These are phyloP conservation scores for Acrasis kona DNA, from an alignment of 78 protist species.

Conservation along the genomic window DNA sequence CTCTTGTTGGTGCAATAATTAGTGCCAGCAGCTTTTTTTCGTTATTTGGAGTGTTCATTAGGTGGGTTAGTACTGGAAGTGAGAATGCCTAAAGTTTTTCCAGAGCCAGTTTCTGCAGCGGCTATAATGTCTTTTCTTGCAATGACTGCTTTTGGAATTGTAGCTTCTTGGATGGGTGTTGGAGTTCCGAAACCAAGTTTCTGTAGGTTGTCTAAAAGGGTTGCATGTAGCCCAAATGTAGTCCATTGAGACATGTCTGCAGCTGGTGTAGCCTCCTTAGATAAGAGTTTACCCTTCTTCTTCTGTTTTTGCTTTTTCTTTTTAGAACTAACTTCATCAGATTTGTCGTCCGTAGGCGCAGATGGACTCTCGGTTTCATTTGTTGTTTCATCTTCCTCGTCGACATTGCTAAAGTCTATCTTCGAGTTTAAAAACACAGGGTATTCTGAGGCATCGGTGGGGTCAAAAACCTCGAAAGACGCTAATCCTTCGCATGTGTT, in stretches of 20 bases:
- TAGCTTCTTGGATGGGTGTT: conserved; percentile 93
- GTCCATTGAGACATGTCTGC: conserved; percentile 10
- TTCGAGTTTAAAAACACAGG: too few species aligned
- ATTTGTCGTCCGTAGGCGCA: too few species aligned
- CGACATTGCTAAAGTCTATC: too few species aligned
- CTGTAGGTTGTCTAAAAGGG: conserved; percentile 32
- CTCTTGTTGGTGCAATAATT: conserved; percentile 95
- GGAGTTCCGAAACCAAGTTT: conserved; percentile 58
- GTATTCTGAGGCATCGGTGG: too few species aligned
- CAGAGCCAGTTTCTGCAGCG: conserved; percentile 95
- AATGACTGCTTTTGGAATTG: conserved; percentile 72
- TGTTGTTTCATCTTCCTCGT: too few species aligned
- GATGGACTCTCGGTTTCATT: too few species aligned
- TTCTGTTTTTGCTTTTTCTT: background rate
- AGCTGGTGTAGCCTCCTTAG: background rate
- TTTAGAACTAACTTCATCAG: background rate
- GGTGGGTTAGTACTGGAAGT: background rate
- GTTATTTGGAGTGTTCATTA: background rate
- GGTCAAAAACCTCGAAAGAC: too few species aligned
- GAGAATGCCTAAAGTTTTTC: conserved; percentile 84
- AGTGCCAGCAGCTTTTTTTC: conserved; percentile 15
- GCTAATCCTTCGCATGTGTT: too few species aligned
- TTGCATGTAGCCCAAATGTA: background rate
- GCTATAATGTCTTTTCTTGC: conserved; percentile 73
- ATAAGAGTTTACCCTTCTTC: background rate